Evolutionary conservation across 805 yeast species (phyloP).

Genomic region (Suhomyces kilbournensis): DNA sequence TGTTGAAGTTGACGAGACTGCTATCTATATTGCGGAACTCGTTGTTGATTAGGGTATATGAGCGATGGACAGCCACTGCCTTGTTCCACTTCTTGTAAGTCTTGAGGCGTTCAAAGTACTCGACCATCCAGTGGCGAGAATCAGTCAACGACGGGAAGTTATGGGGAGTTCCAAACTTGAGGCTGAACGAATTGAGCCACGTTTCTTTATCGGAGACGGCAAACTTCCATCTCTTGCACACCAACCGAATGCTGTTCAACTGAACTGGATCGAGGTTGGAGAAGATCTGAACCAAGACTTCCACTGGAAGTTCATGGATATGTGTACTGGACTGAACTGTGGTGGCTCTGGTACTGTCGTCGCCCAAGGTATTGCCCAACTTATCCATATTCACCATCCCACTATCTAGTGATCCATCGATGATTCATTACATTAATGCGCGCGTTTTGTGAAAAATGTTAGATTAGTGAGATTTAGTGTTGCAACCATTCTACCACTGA

Average conservation of each 20-base stretch:
- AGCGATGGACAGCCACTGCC: conserved; percentile 24
- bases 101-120: conserved; percentile 40
- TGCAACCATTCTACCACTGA: not conserved
- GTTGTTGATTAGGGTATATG: conserved; percentile 28
- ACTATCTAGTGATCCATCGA: not conserved
- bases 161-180: conserved; percentile 33
- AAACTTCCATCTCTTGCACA: conserved; percentile 48
- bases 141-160: conserved; percentile 44
- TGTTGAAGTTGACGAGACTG: conserved; percentile 24
- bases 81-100: conserved; percentile 39
- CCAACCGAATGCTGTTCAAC: conserved; percentile 38
- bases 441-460: not conserved
- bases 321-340: not conserved
- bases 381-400: conserved; percentile 8
- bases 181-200: conserved; percentile 47
- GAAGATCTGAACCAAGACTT: conserved; percentile 45
- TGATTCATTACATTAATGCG: not conserved
- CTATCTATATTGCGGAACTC: conserved; percentile 23
- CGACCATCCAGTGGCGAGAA: conserved; percentile 46
- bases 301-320: conserved; percentile 38
- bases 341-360: not conserved
- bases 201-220: conserved; percentile 44
- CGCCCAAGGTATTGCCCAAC: conserved; percentile 21
- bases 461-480: not conserved
- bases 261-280: conserved; percentile 45